Base-by-base conservation (phyloP, 352 stramenopile genomes). In the Phytophthora hybrid region DNA sequence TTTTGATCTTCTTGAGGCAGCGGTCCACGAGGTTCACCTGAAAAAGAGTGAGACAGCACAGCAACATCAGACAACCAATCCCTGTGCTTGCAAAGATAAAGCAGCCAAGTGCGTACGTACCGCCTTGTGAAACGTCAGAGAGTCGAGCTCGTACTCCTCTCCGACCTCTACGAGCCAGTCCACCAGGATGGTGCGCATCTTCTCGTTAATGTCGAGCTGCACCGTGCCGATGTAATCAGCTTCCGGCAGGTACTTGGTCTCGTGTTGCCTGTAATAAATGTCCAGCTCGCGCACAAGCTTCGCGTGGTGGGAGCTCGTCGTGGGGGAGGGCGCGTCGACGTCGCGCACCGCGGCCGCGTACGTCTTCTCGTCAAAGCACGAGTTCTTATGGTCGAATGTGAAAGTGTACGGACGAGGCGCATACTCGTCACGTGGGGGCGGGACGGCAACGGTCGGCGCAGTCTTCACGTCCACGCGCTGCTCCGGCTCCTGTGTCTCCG, bases 101-200 rank as follows among this genome's bases (percentile, higher is more conserved):
- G 7, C 19, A 53, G 41, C 41, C 14, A 49, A 18, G 41, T 41
- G 34, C 23, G 23, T 3, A 67, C 78, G 14, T 76, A 94, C 85
- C 66, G 88, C 83, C 54, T 94, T 91, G 78, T 96, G 88, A 37
- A 96, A 93, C 8, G 90, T 95, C 67, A 93, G 79, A 6, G 87
- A 89, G 70, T 93, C 81, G 9, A 97, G 79, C 58, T 95, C 85
- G 67, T 95, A 97, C 74, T 97, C 88, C 75, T 95, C 86, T 39
- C 84, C 82, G 39, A 97, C 90, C 69, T 97, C 90, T 19, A 99
- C 95, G 7, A 99, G 91, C 98, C 98, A 99, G 82, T 99, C 98
- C 29, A 99, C 93, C 52, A 99, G 89, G 70, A 99, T 99, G 14
- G 97, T 97, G 63, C 98, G 89, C 98, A 99, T 99, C 66, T 98